Evolutionary conservation across 2,329 filamentous ascomycete genomes (phyloP).

Genomic region (Nannizzia gypsea): DNA sequence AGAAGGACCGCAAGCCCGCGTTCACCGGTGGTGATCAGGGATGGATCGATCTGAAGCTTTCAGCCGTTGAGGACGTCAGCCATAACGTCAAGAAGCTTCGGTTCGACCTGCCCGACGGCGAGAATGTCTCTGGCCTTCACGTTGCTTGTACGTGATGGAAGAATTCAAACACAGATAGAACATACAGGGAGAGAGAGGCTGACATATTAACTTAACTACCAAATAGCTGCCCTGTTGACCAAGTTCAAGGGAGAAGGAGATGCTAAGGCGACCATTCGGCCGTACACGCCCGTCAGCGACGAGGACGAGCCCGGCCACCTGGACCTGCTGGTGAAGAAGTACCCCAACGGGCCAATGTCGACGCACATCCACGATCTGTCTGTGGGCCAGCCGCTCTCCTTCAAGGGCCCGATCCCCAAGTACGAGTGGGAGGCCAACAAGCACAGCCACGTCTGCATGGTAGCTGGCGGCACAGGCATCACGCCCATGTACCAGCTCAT

Average conservation of each 20-base stretch:
- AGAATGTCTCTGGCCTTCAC: conserved; percentile 70
- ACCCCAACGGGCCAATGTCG: conserved; percentile 85
- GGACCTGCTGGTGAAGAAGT: conserved; percentile 85
- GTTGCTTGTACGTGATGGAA: conserved; percentile 57
- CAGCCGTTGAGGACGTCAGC: conserved; percentile 67
- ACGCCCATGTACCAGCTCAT: conserved; percentile 96
- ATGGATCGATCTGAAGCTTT: conserved; percentile 69
- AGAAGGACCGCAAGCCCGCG: conserved; percentile 36
- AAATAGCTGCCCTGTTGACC: conserved; percentile 64
- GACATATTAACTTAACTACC: too few relatives aligned
- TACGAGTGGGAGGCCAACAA: conserved; percentile 85
- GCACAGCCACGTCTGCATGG: conserved; percentile 58
- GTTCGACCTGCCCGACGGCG: conserved; percentile 73
- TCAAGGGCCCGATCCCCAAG: conserved; percentile 94
- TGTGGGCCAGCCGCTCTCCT: conserved; percentile 68
- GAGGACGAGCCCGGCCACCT: conserved; percentile 70
- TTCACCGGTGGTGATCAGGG: conserved; percentile 84
- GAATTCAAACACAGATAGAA: background rate
- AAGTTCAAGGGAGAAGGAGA: conserved; percentile 77
- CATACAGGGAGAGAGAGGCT: conserved; percentile 9
- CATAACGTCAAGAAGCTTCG: conserved; percentile 91
- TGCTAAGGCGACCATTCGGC: conserved; percentile 76
- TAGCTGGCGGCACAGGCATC: conserved; percentile 94
- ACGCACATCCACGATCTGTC: conserved; percentile 73
- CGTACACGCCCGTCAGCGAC: conserved; percentile 86